These are phyloP conservation scores for Alloteropsis semialata DNA, from an alignment of 176 grass and related monocot species.

Conservation along the genomic window DNA sequence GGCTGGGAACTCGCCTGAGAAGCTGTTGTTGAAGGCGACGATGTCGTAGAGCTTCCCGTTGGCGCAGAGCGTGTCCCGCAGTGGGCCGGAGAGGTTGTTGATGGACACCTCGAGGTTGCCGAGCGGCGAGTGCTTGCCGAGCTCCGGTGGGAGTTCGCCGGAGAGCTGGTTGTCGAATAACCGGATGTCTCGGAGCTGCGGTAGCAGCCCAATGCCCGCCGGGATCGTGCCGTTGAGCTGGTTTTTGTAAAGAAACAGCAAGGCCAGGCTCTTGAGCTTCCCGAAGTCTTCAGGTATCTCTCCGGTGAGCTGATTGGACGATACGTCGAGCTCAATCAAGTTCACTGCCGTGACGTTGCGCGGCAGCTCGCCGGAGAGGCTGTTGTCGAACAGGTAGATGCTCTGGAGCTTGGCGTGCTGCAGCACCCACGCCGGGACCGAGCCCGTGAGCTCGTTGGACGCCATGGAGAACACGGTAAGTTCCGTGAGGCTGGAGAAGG, in stretches of 20 bases:
- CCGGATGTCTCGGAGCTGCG: constrained; percentile 31
- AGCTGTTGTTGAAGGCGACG: constrained; percentile 57
- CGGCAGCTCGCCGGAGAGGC: constrained; percentile 33
- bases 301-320: constrained; percentile 51
- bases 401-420: constrained; percentile 12
- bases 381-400: constrained; percentile 27
- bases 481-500: constrained; percentile 17
- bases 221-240: constrained; percentile 56
- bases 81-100: constrained; percentile 31
- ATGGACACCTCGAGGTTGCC: constrained; percentile 52
- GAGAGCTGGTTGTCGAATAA: constrained; percentile 53
- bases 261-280: constrained; percentile 25
- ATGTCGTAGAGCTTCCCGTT: constrained; percentile 26
- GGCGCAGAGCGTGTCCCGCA: constrained; percentile 47
- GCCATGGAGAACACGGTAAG: constrained; percentile 12
- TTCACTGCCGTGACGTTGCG: not conserved
- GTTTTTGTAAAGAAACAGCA: constrained; percentile 54
- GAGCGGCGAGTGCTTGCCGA: constrained; percentile 64
- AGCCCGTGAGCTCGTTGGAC: constrained; percentile 32
- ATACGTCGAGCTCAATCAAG: constrained; percentile 48
- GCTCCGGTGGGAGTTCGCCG: constrained; percentile 50
- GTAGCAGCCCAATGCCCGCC: constrained; percentile 39
- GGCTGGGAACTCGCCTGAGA: constrained; percentile 41
- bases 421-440: constrained; percentile 46
- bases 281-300: constrained; percentile 44